A percentile compares a stretch with the other conserved stretches of the same genome.
These are phyloP conservation scores for Fusarium sp. DNA, from an alignment of 2,329 filamentous ascomycete species.

Conservation along the genomic window DNA sequence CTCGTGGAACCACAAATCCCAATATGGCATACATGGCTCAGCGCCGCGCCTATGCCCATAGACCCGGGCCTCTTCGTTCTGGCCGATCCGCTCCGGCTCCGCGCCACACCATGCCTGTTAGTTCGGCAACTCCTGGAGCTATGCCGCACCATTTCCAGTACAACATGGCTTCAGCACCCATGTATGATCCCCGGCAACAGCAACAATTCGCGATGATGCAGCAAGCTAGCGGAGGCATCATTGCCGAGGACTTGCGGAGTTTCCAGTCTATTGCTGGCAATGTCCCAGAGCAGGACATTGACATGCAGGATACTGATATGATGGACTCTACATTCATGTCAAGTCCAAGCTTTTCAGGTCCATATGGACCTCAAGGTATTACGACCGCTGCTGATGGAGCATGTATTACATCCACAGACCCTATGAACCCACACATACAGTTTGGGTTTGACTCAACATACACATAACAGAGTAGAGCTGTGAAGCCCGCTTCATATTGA, in stretches of 20 bases:
- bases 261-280: constrained; percentile 48
- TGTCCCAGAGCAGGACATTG: constrained; percentile 48
- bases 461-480: background rate
- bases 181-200: constrained; percentile 46
- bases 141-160: constrained; percentile 42
- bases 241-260: constrained; percentile 51
- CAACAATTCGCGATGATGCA: constrained; percentile 46
- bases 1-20: constrained; percentile 49
- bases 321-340: constrained; percentile 44
- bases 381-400: constrained; percentile 36
- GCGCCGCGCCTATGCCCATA: constrained; percentile 47
- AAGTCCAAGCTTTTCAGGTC: constrained; percentile 32
- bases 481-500: background rate
- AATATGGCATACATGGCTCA: constrained; percentile 52
- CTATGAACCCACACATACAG: constrained; percentile 26
- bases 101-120: constrained; percentile 34
- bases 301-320: constrained; percentile 50
- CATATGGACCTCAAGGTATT: constrained; percentile 38
- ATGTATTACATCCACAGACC: constrained; percentile 36
- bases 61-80: constrained; percentile 43
- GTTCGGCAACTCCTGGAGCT: constrained; percentile 19
- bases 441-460: constrained; percentile 31
- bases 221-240: constrained; percentile 47
- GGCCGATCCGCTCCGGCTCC: constrained; percentile 47
- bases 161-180: constrained; percentile 35